Evolutionary conservation across 2,329 filamentous ascomycete genomes (phyloP), one percentile per base, ranked within the genome.

Genomic region (Microdochium trichocladiopsis): DNA sequence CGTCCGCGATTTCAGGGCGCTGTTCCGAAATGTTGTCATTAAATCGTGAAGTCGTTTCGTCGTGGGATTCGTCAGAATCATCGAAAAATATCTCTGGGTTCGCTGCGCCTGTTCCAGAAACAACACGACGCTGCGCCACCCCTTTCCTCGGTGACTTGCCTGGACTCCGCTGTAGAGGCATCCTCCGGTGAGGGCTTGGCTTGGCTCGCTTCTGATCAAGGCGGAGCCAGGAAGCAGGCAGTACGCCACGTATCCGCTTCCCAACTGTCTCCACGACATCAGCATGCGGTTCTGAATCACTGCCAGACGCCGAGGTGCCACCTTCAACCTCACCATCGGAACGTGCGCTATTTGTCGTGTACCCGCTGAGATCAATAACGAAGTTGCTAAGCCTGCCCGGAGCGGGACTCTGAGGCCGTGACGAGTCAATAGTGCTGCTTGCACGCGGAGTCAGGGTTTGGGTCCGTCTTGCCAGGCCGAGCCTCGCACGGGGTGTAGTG

Each of bases 151-250:
- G 63, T 22, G 69, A 68, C 33, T 63, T 68, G 47, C 74, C 70
- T 1, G 70, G 68, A 2, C 70, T 71, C 21, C 57, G 63, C 10
- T 64, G 21, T 2, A 45, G 63, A 2, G 63, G 66, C 59, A 64
- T 62, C 51, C 60, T 55, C 57, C 62, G 66, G 47, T 58, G 63
- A 21, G 57, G 55, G 8, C 55, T 4, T 8, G 14, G 9, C 12
- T 22, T 21, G 10, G 18, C 18, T 22, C 22, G 41, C 41, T 45
- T 45, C 18, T 79, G 76, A 59, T 85, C 80, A 23, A 87, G 64
- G 43, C 83, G 76, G 52, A 86, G 72, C 78, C 83, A 86, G 5
- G 83, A 87, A n/a, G 83, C 83, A 37, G 83, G 83, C 47, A 86
- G 72, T 8, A 86, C 82, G 22, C 83, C 82, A 51, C 74, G 74